Conservation (phyloP, 2,329 filamentous ascomycete genomes). For the Fusarium nodosum region DNA sequence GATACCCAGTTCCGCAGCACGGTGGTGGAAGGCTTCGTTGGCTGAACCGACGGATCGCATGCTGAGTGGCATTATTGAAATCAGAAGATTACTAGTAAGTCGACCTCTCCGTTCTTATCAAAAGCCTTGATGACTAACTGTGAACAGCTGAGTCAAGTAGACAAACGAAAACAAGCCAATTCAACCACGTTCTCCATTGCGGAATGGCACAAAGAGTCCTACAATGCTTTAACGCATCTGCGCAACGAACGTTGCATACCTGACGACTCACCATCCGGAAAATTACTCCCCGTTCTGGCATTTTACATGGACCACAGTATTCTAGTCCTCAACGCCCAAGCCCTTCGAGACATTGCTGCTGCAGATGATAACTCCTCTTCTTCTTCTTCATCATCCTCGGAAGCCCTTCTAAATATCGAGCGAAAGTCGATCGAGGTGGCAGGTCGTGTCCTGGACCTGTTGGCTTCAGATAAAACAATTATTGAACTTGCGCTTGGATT, state of each 20-base stretch:
- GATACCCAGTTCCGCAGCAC: conserved; percentile 3
- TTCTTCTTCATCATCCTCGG: background rate
- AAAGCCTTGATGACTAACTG: rapidly evolving
- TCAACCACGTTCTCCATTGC: conserved; percentile 3
- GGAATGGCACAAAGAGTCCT: conserved; percentile 22
- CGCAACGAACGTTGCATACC: conserved; percentile 11
- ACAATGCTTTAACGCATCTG: background rate
- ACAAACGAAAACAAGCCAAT: conserved; percentile 2
- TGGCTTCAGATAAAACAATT: conserved; percentile 1
- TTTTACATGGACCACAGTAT: conserved; percentile 27
- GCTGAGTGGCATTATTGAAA: conserved; percentile 17
- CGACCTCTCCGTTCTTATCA: rapidly evolving
- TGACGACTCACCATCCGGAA: conserved; percentile 6
- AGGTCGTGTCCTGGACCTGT: background rate
- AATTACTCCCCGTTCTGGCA: background rate
- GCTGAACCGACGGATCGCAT: conserved; percentile 21
- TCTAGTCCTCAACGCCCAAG: conserved; percentile 14
- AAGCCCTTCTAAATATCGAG: conserved; percentile 3
- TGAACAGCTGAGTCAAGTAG: conserved; percentile 6
- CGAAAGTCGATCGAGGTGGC: conserved; percentile 10
- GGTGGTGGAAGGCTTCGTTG: conserved; percentile 21
- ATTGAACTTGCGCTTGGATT: conserved; percentile 12
- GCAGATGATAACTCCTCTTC: background rate
- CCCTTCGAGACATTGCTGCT: background rate
- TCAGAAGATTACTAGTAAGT: conserved; percentile 13